A percentile compares a stretch with the other conserved stretches of the same genome.
Conservation (phyloP, 495 filamentous ascomycete species). For the Neurospora sp. region DNA sequence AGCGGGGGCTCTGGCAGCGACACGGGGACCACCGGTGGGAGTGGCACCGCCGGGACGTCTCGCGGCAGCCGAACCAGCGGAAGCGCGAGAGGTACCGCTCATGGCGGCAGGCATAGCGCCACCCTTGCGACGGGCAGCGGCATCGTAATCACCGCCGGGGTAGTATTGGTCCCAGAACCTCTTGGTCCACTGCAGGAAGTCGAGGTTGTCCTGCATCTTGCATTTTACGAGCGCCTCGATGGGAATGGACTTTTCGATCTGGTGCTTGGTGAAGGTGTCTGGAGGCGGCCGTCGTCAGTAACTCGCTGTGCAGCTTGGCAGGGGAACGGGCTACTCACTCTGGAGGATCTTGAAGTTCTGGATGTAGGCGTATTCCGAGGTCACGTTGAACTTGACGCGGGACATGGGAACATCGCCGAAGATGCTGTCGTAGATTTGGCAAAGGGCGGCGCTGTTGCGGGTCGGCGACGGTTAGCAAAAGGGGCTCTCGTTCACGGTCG, state of each 20-base stretch:
- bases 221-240: slow-evolving; percentile 87
- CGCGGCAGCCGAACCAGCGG: slow-evolving; percentile 36
- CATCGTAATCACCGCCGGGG: slow-evolving; percentile 93
- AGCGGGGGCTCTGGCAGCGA: slow-evolving; percentile 34
- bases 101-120: slow-evolving; percentile 44
- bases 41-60: slow-evolving; percentile 56
- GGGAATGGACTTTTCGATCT: slow-evolving; percentile 77
- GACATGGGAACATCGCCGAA: slow-evolving; percentile 94
- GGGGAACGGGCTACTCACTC: slow-evolving; percentile 47
- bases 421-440: slow-evolving; percentile 96
- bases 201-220: slow-evolving; percentile 99
- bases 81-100: slow-evolving; percentile 32
- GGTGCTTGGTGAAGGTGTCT: slow-evolving; percentile 64
- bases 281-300: not conserved
- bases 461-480: not conserved
- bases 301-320: not conserved
- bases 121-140: slow-evolving; percentile 72
- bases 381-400: slow-evolving; percentile 95
- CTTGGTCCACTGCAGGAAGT: slow-evolving; percentile 96
- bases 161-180: slow-evolving; percentile 97
- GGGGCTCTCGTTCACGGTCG: slow-evolving; percentile 3
- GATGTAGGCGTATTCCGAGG: slow-evolving; percentile 92
- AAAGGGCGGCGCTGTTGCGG: slow-evolving; percentile 71
- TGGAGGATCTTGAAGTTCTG: slow-evolving; percentile 97
- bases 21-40: slow-evolving; percentile 52